Conservation (phyloP, 2,329 filamentous ascomycete genomes). For the Microcyclospora pomicola region DNA sequence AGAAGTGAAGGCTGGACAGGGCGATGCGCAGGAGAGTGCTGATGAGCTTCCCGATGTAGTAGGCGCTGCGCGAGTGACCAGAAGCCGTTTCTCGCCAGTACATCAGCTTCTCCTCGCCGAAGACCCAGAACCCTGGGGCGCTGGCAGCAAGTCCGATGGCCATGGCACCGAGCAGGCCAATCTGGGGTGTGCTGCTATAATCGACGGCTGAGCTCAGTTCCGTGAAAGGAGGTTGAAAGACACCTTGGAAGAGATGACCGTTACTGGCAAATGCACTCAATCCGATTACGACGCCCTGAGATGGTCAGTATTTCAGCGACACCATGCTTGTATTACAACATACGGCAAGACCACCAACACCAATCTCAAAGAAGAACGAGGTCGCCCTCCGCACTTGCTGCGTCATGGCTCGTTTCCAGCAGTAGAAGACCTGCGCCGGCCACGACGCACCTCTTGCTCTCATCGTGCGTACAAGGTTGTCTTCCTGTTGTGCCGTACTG, state of each 20-base stretch:
- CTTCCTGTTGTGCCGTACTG: constrained; percentile 27
- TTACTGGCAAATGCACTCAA: constrained; percentile 37
- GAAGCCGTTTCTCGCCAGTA: constrained; percentile 43
- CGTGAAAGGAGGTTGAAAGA: constrained; percentile 38
- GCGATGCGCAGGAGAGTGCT: constrained; percentile 39
- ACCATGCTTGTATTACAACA: too few species aligned
- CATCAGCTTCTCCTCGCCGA: constrained; percentile 43
- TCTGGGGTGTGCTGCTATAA: constrained; percentile 37
- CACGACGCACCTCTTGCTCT: constrained; percentile 37
- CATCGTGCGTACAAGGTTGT: constrained; percentile 33
- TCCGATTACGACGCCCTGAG: constrained; percentile 37
- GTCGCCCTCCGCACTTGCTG: constrained; percentile 43
- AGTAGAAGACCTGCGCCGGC: constrained; percentile 39
- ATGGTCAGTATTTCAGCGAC: too few species aligned
- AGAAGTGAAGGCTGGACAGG: constrained; percentile 41
- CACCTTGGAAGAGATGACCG: constrained; percentile 40
- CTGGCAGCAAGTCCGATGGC: constrained; percentile 42
- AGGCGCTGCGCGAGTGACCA: constrained; percentile 42
- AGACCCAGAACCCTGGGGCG: constrained; percentile 42
- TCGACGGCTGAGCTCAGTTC: constrained; percentile 40
- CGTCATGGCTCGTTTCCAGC: constrained; percentile 38
- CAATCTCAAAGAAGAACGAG: constrained; percentile 42
- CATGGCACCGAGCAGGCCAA: constrained; percentile 40
- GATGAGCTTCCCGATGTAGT: constrained; percentile 43
- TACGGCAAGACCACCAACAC: constrained; percentile 34